These are phyloP conservation scores for Botrytis squamosa DNA, from an alignment of 2,329 filamentous ascomycete genomes.

Conservation along the genomic window DNA sequence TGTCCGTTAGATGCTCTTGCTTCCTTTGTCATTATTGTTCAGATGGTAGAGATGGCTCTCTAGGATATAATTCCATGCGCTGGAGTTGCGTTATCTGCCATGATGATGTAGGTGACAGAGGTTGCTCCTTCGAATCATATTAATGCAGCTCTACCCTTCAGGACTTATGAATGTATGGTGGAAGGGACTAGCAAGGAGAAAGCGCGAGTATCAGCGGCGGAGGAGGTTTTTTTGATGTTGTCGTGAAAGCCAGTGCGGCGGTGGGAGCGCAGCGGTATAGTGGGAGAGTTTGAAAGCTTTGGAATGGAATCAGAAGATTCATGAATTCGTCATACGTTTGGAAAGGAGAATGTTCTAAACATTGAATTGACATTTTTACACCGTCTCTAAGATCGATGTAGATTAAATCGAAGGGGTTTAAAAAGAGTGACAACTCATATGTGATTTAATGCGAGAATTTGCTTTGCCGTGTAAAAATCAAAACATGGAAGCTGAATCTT, in stretches of 20 bases:
- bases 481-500: neutral
- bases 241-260: neutral
- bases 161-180: neutral
- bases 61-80: neutral
- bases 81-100: neutral
- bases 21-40: neutral
- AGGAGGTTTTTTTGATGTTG: neutral
- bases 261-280: neutral
- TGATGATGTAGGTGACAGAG: neutral
- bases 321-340: neutral
- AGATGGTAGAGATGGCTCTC: neutral
- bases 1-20: accelerated
- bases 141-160: neutral
- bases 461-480: neutral
- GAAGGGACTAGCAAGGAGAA: neutral
- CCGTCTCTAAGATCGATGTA: neutral
- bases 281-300: no score
- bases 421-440: neutral
- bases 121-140: no score
- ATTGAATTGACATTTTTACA: neutral
- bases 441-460: neutral
- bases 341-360: neutral
- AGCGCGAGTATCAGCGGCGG: neutral
- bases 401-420: neutral
- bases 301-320: no score